These are phyloP conservation scores for Eucommia ulmoides DNA, from an alignment of 257 asterid genomes.

Conservation along the genomic window DNA sequence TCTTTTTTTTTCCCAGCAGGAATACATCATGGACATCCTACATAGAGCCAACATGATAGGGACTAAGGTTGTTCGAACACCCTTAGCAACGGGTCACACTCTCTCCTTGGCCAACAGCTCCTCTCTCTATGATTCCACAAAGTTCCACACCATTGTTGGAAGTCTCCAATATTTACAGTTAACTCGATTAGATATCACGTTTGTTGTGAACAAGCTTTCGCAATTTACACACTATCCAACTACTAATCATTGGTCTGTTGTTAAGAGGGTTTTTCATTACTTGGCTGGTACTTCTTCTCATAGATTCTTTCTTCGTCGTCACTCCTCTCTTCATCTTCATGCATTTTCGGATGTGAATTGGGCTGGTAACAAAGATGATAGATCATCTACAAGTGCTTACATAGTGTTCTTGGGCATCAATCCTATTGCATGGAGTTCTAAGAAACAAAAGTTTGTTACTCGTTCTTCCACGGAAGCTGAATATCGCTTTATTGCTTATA, in stretches of 20 bases:
- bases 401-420: not conserved
- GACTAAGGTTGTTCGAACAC: not conserved
- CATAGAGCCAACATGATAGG: not conserved
- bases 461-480: not conserved
- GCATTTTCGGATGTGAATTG: not conserved
- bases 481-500: not conserved
- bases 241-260: not conserved
- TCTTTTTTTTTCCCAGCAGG: not conserved
- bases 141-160: not conserved
- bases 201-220: not conserved
- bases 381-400: not conserved
- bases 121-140: not conserved
- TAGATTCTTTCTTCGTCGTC: not conserved
- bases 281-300: not conserved
- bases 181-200: not conserved
- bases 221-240: not conserved
- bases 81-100: not conserved
- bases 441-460: not conserved
- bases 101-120: not conserved
- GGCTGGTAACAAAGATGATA: not conserved
- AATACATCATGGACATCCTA: not conserved
- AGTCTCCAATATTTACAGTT: not conserved
- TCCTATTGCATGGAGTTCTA: not conserved
- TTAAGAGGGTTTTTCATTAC: not conserved
- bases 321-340: not conserved